Conservation (phyloP, 192 early-diverging fungal genomes). For the Coemansia sp. region DNA sequence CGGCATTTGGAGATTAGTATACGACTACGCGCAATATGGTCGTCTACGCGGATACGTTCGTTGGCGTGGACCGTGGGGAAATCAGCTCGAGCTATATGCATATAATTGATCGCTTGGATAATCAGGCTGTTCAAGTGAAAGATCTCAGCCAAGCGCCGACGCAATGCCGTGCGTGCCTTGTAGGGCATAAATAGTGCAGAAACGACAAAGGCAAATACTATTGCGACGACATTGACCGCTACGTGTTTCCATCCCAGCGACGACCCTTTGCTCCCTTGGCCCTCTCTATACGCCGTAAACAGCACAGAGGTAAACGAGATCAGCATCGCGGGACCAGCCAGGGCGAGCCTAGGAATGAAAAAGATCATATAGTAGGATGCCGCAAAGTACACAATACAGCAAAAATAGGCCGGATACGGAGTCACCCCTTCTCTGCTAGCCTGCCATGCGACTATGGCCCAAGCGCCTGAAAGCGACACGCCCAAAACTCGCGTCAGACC, state of each 20-base stretch:
- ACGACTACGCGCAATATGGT: conserved; percentile 21
- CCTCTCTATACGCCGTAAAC: conserved; percentile 22
- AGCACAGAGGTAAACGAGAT: conserved; percentile 41
- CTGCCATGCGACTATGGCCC: conserved; percentile 45
- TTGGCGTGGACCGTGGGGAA: conserved; percentile 27
- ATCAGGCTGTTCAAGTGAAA: conserved; percentile 36
- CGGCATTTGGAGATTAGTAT: conserved; percentile 37
- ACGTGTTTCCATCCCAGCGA: conserved; percentile 40
- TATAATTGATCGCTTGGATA: conserved; percentile 40
- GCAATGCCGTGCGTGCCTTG: conserved; percentile 42
- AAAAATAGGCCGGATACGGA: conserved; percentile 25
- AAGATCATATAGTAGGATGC: conserved; percentile 30
- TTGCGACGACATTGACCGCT: conserved; percentile 36
- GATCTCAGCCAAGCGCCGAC: conserved; percentile 27
- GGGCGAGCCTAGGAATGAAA: conserved; percentile 23
- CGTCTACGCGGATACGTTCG: conserved; percentile 21
- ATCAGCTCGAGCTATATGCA: conserved; percentile 40
- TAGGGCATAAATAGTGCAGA: conserved; percentile 45
- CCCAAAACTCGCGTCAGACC: conserved; percentile 33
- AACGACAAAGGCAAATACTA: conserved; percentile 35
- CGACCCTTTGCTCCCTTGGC: conserved; percentile 5
- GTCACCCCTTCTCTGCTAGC: conserved; percentile 18
- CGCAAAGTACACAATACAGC: conserved; percentile 39
- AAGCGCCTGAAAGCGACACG: conserved; percentile 23
- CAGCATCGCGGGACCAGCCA: conserved; percentile 32